A percentile compares a stretch with the other conserved stretches of the same genome.
Conservation (phyloP, 140 eudicot species). For the Stevia rebaudiana region DNA sequence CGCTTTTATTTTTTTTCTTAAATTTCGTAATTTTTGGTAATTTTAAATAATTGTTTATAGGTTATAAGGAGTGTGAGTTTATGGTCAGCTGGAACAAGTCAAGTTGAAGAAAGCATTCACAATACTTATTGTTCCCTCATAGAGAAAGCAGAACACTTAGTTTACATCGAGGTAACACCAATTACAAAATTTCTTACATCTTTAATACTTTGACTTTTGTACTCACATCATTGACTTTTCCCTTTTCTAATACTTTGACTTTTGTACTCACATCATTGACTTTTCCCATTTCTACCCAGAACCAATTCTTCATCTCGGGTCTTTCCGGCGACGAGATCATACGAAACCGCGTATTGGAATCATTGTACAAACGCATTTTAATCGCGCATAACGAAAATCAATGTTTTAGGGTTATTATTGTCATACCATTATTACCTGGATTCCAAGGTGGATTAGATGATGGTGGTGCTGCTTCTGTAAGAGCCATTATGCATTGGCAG, state of each 20-base stretch:
- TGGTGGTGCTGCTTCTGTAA: slow-evolving; percentile 96
- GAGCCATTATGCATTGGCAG: slow-evolving; percentile 99
- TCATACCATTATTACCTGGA: slow-evolving; percentile 93
- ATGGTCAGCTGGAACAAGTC: slow-evolving; percentile 99
- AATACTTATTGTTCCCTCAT: slow-evolving; percentile 88
- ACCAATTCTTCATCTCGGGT: slow-evolving; percentile 96
- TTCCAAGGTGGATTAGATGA: slow-evolving; percentile 98
- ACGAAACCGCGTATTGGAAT: slow-evolving; percentile 73
- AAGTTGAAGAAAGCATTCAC: slow-evolving; percentile 91
- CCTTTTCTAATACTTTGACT: background rate
- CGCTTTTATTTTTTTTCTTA: background rate
- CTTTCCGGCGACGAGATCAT: slow-evolving; percentile 84
- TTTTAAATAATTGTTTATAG: slow-evolving; percentile 28
- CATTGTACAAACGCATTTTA: slow-evolving; percentile 73
- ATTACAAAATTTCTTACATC: too few species aligned
- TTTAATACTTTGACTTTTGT: background rate
- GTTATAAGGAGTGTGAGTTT: slow-evolving; percentile 87
- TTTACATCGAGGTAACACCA: slow-evolving; percentile 75
- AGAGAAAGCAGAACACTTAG: slow-evolving; percentile 86
- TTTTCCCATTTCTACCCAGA: slow-evolving; percentile 40
- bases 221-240: slow-evolving; percentile 18
- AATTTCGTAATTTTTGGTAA: background rate
- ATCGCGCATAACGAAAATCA: slow-evolving; percentile 72
- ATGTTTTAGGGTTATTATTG: slow-evolving; percentile 78
- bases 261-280: slow-evolving; percentile 20